Evolutionary conservation across 2,329 filamentous ascomycete species (phyloP).

Genomic region (Knufia fluminis): DNA sequence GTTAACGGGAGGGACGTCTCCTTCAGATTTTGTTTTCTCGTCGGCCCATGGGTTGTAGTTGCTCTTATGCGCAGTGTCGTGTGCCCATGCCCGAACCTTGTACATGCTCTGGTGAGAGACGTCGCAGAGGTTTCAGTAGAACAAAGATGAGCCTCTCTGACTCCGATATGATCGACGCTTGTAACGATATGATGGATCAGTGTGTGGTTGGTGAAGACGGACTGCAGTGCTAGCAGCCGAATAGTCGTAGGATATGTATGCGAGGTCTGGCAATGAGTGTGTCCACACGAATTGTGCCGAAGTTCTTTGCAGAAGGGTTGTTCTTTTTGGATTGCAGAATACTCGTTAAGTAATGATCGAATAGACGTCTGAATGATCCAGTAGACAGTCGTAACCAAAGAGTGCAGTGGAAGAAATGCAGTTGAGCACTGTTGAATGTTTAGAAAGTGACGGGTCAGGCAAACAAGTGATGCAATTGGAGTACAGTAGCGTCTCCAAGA

Average conservation of each 20-base stretch:
- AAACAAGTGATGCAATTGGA: constrained; percentile 1
- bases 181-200: too few species aligned
- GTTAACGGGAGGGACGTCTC: not conserved
- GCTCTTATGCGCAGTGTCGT: constrained; percentile 18
- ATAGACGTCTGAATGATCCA: too few species aligned
- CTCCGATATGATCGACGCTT: too few species aligned
- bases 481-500: not conserved
- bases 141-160: too few species aligned
- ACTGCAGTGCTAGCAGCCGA: too few species aligned
- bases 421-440: not conserved
- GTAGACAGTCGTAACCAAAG: too few species aligned
- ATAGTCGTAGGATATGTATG: too few species aligned
- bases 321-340: not conserved
- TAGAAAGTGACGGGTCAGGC: not conserved
- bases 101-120: not conserved
- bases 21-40: not conserved
- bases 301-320: not conserved
- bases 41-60: constrained; percentile 20
- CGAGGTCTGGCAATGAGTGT: too few species aligned
- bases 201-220: too few species aligned
- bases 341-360: not conserved
- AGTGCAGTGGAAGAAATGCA: not conserved
- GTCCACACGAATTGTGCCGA: not conserved
- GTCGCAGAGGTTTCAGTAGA: not conserved
- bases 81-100: constrained; percentile 19